Conservation (phyloP, 2,329 filamentous ascomycete genomes). For the Talaromyces marneffei region DNA sequence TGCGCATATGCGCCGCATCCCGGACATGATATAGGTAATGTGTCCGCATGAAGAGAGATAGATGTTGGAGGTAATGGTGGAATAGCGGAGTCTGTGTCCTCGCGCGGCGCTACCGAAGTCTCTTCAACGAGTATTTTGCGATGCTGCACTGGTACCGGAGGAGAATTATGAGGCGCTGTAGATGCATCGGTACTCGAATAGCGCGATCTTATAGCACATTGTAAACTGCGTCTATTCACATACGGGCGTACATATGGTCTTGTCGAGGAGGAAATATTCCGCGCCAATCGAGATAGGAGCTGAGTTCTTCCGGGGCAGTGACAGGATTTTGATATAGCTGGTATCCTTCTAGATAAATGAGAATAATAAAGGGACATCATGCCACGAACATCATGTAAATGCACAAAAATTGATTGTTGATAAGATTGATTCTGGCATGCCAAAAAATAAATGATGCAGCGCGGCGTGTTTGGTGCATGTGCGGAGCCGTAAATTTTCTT, state of each 20-base stretch:
- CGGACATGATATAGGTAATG: conserved; percentile 51
- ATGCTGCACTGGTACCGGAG: conserved; percentile 14
- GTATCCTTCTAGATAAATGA: conserved; percentile 3
- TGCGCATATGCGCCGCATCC: conserved; percentile 60
- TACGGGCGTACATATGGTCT: neutral
- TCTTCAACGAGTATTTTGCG: neutral
- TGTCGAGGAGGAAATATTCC: neutral
- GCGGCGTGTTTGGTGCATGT: neutral
- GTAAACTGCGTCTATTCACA: neutral
- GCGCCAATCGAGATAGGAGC: neutral
- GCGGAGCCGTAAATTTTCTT: conserved; percentile 13
- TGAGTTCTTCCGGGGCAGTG: neutral
- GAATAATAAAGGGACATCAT: neutral
- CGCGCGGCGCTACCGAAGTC: conserved; percentile 17
- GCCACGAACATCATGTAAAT: neutral
- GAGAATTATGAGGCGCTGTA: neutral
- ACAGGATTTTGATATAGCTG: conserved; percentile 1
- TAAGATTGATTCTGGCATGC: neutral
- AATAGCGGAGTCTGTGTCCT: neutral
- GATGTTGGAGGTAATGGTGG: conserved; percentile 16
- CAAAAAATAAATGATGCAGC: neutral
- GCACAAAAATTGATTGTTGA: neutral
- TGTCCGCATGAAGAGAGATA: conserved; percentile 14
- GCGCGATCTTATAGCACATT: neutral
- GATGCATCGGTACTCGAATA: neutral